Evolutionary conservation across 257 asterid genomes (phyloP).

Genomic region (Solanum chiquidenum): DNA sequence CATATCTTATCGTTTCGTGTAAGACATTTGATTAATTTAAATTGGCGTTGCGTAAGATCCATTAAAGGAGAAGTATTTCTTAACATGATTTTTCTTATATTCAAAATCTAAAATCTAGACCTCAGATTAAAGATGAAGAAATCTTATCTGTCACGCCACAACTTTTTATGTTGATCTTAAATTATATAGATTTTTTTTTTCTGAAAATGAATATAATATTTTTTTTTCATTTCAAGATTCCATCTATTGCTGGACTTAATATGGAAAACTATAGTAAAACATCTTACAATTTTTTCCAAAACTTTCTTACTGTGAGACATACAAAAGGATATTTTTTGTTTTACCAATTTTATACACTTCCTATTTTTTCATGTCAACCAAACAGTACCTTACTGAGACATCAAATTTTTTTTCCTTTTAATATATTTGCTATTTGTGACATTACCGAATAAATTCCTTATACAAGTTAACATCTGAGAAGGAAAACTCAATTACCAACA

Average conservation of each 20-base stretch:
- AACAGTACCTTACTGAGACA: not conserved
- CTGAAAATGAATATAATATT: not conserved
- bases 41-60: too few species aligned
- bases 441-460: too few species aligned
- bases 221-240: not conserved
- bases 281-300: not conserved
- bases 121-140: not conserved
- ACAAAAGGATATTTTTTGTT: not conserved
- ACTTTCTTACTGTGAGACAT: too few species aligned
- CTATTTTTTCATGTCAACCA: not conserved
- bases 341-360: not conserved
- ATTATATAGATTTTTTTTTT: too few species aligned
- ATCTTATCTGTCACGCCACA: accelerated
- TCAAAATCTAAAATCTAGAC: too few species aligned
- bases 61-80: too few species aligned
- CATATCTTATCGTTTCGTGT: not conserved
- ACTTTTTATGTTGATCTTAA: too few species aligned
- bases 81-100: too few species aligned
- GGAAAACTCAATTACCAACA: not conserved
- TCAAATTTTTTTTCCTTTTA: not conserved
- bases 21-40: not conserved
- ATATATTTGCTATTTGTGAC: not conserved
- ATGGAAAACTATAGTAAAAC: not conserved
- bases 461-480: not conserved
- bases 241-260: not conserved